Percentiles rank a stretch among this genome's conserved stretches.
These are phyloP conservation scores for Podila verticillata DNA, from an alignment of 192 early-diverging fungal species.

Conservation along the genomic window DNA sequence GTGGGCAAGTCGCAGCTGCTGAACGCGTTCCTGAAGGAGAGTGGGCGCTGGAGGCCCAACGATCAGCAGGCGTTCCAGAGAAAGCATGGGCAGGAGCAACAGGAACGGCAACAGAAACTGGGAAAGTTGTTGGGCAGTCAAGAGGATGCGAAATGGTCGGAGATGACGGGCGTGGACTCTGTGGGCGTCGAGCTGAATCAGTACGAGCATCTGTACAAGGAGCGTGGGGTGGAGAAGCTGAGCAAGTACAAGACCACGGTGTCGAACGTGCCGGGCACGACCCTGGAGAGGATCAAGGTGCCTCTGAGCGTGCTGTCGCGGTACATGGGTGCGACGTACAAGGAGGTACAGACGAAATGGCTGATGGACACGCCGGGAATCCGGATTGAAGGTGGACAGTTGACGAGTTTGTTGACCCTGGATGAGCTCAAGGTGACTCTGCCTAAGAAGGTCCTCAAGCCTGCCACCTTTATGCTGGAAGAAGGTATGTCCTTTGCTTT, in stretches of 20 bases:
- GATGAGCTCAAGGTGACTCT: constrained; percentile 38
- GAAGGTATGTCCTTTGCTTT: constrained; percentile 30
- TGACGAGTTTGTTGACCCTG: constrained; percentile 40
- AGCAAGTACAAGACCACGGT: constrained; percentile 30
- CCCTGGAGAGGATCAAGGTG: constrained; percentile 31
- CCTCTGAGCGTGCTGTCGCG: constrained; percentile 29
- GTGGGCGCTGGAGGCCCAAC: constrained; percentile 27
- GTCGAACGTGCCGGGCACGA: constrained; percentile 49
- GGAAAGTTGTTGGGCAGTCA: constrained; percentile 10
- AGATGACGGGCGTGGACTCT: constrained; percentile 23
- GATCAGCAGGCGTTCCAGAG: constrained; percentile 3
- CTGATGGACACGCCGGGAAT: constrained; percentile 47
- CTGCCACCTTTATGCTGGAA: constrained; percentile 37
- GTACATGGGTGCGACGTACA: constrained; percentile 15
- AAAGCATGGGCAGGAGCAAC: constrained; percentile 5
- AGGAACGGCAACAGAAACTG: constrained; percentile 26
- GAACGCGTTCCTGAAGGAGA: constrained; percentile 42
- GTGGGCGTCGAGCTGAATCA: constrained; percentile 16
- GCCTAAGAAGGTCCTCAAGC: constrained; percentile 46
- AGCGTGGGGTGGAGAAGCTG: constrained; percentile 23
- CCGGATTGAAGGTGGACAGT: constrained; percentile 2
- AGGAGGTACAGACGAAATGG: constrained; percentile 33
- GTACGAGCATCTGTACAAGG: constrained; percentile 32
- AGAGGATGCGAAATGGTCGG: constrained; percentile 19
- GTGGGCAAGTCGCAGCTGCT: constrained; percentile 42